These are phyloP conservation scores for Yamadazyma atlantica DNA, from an alignment of 1,139 yeast genomes.

Conservation along the genomic window DNA sequence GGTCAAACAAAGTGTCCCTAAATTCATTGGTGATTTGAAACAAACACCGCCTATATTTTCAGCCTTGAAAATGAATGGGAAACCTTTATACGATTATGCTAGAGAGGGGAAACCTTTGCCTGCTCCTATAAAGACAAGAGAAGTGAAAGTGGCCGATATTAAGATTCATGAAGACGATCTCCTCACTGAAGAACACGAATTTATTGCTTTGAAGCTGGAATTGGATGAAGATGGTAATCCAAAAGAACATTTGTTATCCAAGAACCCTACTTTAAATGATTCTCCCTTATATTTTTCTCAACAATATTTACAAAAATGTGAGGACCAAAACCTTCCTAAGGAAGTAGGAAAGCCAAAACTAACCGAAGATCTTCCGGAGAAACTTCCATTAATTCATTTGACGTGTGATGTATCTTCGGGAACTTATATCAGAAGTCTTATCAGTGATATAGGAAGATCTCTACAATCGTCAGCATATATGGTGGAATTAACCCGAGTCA, in stretches of 20 bases:
- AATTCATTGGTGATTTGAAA: conserved; percentile 72
- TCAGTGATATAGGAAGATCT: conserved; percentile 86
- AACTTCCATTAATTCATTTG: conserved; percentile 66
- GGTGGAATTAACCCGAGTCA: conserved; percentile 73
- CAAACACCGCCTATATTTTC: conserved; percentile 97
- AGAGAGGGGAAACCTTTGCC: conserved; percentile 87
- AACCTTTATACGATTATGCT: conserved; percentile 92
- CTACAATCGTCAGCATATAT: conserved; percentile 83
- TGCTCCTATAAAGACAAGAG: conserved; percentile 71
- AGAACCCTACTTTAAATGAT: conserved; percentile 63
- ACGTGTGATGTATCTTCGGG: conserved; percentile 88
- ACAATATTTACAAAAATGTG: conserved; percentile 47
- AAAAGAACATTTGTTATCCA: conserved; percentile 43
- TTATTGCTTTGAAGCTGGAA: conserved; percentile 48
- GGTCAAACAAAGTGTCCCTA: conserved; percentile 50
- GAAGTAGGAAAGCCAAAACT: conserved; percentile 21
- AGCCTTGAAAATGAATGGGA: conserved; percentile 93
- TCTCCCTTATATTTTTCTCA: conserved; percentile 60
- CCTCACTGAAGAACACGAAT: conserved; percentile 56
- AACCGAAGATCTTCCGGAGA: conserved; percentile 6
- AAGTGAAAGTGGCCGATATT: conserved; percentile 60
- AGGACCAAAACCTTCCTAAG: conserved; percentile 29
- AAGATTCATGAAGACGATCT: conserved; percentile 53
- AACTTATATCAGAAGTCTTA: conserved; percentile 85
- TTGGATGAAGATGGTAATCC: conserved; percentile 53